Base-by-base conservation (phyloP, 306 rosid species). In the Cyclanthera cordifolia region DNA sequence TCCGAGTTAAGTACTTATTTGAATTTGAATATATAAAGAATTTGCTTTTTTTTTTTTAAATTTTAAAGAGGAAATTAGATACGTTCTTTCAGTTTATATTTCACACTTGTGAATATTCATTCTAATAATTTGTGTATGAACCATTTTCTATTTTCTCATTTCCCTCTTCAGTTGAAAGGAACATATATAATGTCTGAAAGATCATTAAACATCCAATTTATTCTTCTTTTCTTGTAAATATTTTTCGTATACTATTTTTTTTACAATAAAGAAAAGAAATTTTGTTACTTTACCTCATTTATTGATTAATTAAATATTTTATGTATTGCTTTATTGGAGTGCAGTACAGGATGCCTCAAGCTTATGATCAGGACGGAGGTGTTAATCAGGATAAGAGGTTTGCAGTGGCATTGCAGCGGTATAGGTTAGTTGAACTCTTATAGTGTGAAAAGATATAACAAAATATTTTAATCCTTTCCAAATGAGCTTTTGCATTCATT, bases 311-410 rank as follows among this genome's bases (percentile, higher is more conserved):
- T 63, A 20, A 50, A 63, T 20, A 70, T 61, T 64, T 66, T 59
- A 53, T 64, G 59, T 52, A 53, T 27, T 53, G 72, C 28, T 73
- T 65, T 71, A 78, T 76, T 21, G 70, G 71, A 80, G 77, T 70
- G 78, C 92, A 92, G 96, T 93, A 93, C 74, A 85, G 91, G 78
- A 89, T 93, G 85, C 96, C 99, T 0, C 95, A 93, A 0, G 99
- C 99, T 50, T 90, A 90, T 80, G 99, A 93, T 76, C 80, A 81
- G 67, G 95, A 90, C 9, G 93, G 95, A 25, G 86, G 73, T n/a
- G 84, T 90, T 75, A 85, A 77, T 75, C 97, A 90, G 81, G 97
- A 90, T 71, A 90, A 85, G 78, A 79, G 99, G 75, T 93, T 93
- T 86, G 70, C 94, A 59, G 95, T 87, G 75, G 95, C 90, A 30